Evolutionary conservation across 1,284 basidiomycete genomes (phyloP).

Genomic region (Sparassis latifolia): DNA sequence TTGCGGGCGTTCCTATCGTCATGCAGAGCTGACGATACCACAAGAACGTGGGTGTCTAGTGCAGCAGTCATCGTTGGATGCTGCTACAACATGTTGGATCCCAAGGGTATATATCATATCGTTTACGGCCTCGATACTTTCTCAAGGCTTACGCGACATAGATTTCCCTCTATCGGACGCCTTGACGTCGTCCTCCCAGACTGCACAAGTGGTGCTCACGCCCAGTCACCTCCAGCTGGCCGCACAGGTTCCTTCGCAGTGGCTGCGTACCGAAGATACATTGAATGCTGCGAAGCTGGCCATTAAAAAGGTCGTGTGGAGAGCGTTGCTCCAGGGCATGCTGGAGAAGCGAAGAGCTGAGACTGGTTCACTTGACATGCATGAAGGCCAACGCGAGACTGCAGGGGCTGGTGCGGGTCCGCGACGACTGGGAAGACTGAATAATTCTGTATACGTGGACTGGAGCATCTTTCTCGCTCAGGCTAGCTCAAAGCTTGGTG

Average conservation of each 20-base stretch:
- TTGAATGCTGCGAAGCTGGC: slow-evolving; percentile 32
- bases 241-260: slow-evolving; percentile 37
- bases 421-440: slow-evolving; percentile 27
- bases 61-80: slow-evolving; percentile 42
- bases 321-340: slow-evolving; percentile 38
- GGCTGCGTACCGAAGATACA: slow-evolving; percentile 25
- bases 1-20: slow-evolving; percentile 30
- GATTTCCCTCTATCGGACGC: slow-evolving; percentile 36
- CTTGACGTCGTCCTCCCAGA: slow-evolving; percentile 1
- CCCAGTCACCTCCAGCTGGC: slow-evolving; percentile 52
- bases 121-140: slow-evolving; percentile 12
- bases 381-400: too few relatives aligned
- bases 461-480: slow-evolving; percentile 26
- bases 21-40: slow-evolving; percentile 1
- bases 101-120: slow-evolving; percentile 30
- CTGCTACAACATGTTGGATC: slow-evolving; percentile 44
- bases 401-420: neutral
- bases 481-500: slow-evolving; percentile 21
- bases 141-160: slow-evolving; percentile 12
- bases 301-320: slow-evolving; percentile 58
- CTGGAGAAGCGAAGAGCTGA: slow-evolving; percentile 2
- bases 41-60: slow-evolving; percentile 29
- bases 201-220: slow-evolving; percentile 10
- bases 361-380: neutral
- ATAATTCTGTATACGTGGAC: slow-evolving; percentile 25